Conservation (phyloP, 2,329 filamentous ascomycete genomes). For the Xylariaceae sp. region DNA sequence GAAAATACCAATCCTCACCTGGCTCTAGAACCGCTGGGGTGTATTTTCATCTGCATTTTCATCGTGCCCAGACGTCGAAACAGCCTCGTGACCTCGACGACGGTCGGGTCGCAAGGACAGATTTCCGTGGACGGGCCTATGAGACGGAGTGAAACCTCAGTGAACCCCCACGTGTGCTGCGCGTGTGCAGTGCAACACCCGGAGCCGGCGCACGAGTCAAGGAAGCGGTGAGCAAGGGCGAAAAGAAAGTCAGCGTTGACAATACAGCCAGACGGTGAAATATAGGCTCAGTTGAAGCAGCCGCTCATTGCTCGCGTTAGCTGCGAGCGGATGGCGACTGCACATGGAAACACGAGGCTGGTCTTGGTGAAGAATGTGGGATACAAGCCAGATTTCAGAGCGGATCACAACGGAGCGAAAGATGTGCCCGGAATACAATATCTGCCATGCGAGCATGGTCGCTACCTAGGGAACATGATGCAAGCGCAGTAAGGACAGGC, state of each 20-base stretch:
- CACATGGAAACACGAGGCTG: too few species aligned
- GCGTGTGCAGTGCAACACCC: conserved; percentile 20
- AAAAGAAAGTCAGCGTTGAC: not conserved
- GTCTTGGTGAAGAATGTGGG: too few species aligned
- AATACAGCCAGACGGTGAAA: too few species aligned
- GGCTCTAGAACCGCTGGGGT: not conserved
- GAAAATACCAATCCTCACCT: conserved; percentile 9
- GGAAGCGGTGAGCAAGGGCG: conserved; percentile 20
- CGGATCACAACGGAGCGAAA: too few species aligned
- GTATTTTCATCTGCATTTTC: conserved; percentile 22
- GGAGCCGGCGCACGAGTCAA: conserved; percentile 24
- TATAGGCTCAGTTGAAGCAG: too few species aligned
- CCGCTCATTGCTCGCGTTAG: too few species aligned
- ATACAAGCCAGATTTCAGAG: too few species aligned
- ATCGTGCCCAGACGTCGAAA: conserved; percentile 25
- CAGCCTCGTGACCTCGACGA: conserved; percentile 26
- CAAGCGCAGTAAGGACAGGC: too few species aligned
- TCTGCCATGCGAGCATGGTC: too few species aligned
- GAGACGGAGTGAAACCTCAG: conserved; percentile 10
- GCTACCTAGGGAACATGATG: too few species aligned
- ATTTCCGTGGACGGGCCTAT: conserved; percentile 5
- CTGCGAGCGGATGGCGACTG: too few species aligned
- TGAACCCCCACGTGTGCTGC: conserved; percentile 27
- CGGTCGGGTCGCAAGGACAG: not conserved
- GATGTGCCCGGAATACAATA: too few species aligned